Percentiles rank a stretch among this genome's conserved stretches.
Conservation (phyloP, 139 green algal genomes). For the Diplosphaera chodatii region DNA sequence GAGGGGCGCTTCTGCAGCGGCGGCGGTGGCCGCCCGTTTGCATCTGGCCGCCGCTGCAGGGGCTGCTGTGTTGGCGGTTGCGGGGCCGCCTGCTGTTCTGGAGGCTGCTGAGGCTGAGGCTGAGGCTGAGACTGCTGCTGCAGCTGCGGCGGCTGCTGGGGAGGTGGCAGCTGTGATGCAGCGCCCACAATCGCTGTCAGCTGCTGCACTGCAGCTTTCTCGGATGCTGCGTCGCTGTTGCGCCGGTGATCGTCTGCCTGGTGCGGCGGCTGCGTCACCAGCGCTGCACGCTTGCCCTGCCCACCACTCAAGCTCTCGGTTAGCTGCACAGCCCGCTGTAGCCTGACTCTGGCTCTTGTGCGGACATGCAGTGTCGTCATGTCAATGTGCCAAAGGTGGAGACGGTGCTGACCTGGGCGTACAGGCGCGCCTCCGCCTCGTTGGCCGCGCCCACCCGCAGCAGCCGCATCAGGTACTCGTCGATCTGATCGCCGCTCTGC, state of each 20-base stretch:
- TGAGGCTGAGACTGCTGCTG: not conserved
- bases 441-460: conserved; percentile 2
- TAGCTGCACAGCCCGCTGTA: no score
- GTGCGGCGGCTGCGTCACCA: not conserved
- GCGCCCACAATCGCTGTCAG: not conserved
- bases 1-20: no score
- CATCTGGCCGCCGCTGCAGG: not conserved
- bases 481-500: conserved; percentile 6
- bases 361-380: no score
- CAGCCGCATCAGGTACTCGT: conserved; percentile 21
- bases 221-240: not conserved
- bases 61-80: not conserved
- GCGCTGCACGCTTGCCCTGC: not conserved
- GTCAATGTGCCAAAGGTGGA: not conserved
- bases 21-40: no score
- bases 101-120: no score
- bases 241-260: not conserved
- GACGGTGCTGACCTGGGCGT: conserved; percentile 4
- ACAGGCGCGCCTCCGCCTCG: conserved; percentile 1
- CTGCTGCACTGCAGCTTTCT: not conserved
- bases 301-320: no score
- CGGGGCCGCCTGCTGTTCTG: no score
- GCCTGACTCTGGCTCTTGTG: no score
- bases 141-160: not conserved
- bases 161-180: no score